Conservation (phyloP, 805 yeast species). For the Metschnikowia proteae region DNA sequence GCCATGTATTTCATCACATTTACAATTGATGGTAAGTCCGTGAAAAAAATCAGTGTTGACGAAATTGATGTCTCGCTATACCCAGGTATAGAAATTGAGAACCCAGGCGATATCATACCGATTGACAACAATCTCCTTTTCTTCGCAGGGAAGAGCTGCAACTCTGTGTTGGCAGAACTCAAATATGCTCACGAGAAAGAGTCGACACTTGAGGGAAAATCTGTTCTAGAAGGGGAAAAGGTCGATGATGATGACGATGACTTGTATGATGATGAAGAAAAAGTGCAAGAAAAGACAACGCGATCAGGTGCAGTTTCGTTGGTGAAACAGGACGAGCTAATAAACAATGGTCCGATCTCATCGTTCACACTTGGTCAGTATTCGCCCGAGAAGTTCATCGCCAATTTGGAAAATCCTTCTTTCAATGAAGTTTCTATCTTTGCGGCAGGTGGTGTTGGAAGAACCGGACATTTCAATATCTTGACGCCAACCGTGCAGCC, state of each 20-base stretch:
- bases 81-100: conserved; percentile 32
- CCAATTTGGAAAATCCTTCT: conserved; percentile 69
- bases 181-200: conserved; percentile 18
- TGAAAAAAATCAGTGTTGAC: conserved; percentile 32
- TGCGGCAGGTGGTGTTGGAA: conserved; percentile 63
- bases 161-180: conserved; percentile 50
- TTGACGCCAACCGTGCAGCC: conserved; percentile 71
- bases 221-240: conserved; percentile 6
- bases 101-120: conserved; percentile 40
- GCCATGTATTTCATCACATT: conserved; percentile 34
- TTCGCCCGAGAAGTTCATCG: conserved; percentile 49
- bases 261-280: conserved; percentile 32
- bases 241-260: conserved; percentile 45
- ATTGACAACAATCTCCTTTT: conserved; percentile 48
- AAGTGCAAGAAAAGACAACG: conserved; percentile 14
- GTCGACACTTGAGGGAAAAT: background rate
- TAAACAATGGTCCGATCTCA: conserved; percentile 71
- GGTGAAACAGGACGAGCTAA: conserved; percentile 48
- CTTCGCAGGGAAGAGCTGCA: conserved; percentile 58
- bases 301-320: conserved; percentile 30
- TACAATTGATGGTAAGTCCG: conserved; percentile 41
- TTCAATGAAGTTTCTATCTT: conserved; percentile 62
- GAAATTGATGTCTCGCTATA: conserved; percentile 24
- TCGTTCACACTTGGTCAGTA: conserved; percentile 62
- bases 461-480: conserved; percentile 53